Percentiles rank a stretch among this genome's conserved stretches.
Evolutionary conservation across 2,329 filamentous ascomycete genomes (phyloP).

Genomic region (Alternaria arborescens): DNA sequence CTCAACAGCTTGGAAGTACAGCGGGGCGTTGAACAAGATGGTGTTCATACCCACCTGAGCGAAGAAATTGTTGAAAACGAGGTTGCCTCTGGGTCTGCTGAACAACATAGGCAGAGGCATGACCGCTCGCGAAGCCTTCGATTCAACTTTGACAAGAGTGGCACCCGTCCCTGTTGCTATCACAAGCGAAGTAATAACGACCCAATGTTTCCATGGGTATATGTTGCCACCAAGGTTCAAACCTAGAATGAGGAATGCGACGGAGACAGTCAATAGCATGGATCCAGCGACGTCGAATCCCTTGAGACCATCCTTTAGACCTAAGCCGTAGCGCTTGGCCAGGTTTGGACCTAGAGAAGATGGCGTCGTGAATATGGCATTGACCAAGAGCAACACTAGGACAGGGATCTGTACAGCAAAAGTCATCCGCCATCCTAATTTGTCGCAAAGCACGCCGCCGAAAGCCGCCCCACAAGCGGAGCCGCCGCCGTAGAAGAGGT

Average conservation of each 20-base stretch:
- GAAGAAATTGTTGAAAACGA: constrained; percentile 64
- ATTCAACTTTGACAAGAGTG: constrained; percentile 55
- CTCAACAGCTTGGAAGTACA: constrained; percentile 67
- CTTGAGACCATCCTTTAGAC: constrained; percentile 54
- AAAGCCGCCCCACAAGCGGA: constrained; percentile 69
- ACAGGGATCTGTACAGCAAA: constrained; percentile 64
- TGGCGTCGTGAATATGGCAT: constrained; percentile 56
- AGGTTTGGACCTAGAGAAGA: constrained; percentile 56
- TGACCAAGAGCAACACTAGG: constrained; percentile 56
- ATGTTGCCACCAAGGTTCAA: constrained; percentile 64
- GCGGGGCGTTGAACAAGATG: constrained; percentile 74
- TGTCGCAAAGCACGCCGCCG: constrained; percentile 74
- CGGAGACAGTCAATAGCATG: constrained; percentile 55
- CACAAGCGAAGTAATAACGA: constrained; percentile 59
- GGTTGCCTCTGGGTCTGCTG: constrained; percentile 56
- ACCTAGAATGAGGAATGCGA: constrained; percentile 60
- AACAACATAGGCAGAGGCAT: constrained; percentile 60
- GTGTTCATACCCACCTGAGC: constrained; percentile 60
- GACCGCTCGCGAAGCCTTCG: constrained; percentile 52
- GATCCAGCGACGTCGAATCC: constrained; percentile 62
- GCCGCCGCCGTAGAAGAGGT: constrained; percentile 67
- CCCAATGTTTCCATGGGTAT: constrained; percentile 59
- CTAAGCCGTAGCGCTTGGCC: constrained; percentile 52
- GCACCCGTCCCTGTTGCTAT: constrained; percentile 51
- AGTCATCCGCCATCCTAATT: constrained; percentile 77